Conservation (phyloP, 129 eudicot genomes). For the Kitagawia praeruptora region DNA sequence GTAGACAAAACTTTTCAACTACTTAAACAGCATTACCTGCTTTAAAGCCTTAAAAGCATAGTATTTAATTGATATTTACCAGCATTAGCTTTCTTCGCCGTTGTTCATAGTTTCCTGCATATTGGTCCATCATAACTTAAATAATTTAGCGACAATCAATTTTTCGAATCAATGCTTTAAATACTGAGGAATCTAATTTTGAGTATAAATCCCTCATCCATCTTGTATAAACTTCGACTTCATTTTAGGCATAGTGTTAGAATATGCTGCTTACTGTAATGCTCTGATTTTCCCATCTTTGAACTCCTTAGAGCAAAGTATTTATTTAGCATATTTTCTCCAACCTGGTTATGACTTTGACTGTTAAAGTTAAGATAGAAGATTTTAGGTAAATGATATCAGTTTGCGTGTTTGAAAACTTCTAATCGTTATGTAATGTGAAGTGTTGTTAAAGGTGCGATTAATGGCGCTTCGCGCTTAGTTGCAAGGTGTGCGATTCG, state of each 20-base stretch:
- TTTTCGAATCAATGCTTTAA: background rate
- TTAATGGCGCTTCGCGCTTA: too few relatives aligned
- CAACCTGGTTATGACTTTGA: background rate
- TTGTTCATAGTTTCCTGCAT: background rate
- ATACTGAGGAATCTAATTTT: background rate
- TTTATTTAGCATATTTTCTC: background rate
- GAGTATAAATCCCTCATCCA: background rate
- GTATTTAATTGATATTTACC: background rate
- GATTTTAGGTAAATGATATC: background rate
- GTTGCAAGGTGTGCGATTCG: too few relatives aligned
- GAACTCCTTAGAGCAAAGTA: too few relatives aligned
- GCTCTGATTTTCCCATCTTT: background rate
- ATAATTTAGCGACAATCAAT: background rate
- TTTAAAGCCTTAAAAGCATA: background rate
- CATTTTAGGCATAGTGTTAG: background rate
- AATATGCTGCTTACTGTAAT: background rate
- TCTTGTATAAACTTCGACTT: too few relatives aligned
- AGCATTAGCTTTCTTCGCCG: background rate
- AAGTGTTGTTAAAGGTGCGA: too few relatives aligned
- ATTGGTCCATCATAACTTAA: background rate
- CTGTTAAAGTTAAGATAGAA: background rate
- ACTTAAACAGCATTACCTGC: background rate
- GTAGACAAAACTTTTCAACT: background rate
- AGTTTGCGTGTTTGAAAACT: background rate
- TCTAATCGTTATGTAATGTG: slow-evolving; percentile 4